Conservation (phyloP, 2,329 filamentous ascomycete genomes). For the Aureobasidium subglaciale region DNA sequence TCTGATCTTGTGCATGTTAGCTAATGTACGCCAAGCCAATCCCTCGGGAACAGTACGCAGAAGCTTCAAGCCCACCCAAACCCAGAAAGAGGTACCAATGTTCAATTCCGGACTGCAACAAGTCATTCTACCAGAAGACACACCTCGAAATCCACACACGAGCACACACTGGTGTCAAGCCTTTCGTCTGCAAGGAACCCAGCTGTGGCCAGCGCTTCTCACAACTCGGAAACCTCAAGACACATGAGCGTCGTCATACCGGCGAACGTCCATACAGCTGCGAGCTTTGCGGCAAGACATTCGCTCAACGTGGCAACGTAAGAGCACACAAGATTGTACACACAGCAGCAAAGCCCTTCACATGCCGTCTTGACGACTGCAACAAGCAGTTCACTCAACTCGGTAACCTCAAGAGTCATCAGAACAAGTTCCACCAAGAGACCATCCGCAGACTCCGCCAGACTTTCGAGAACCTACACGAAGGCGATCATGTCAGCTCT, state of each 20-base stretch:
- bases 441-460: slow-evolving; percentile 62
- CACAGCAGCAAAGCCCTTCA: slow-evolving; percentile 67
- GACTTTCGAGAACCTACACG: slow-evolving; percentile 59
- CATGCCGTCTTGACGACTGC: slow-evolving; percentile 75
- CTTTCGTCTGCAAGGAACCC: slow-evolving; percentile 70
- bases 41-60: not conserved
- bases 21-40: not conserved
- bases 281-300: slow-evolving; percentile 70
- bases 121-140: slow-evolving; percentile 84
- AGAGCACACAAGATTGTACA: slow-evolving; percentile 79
- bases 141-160: slow-evolving; percentile 85
- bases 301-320: slow-evolving; percentile 80
- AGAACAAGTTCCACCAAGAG: slow-evolving; percentile 85
- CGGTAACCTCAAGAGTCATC: slow-evolving; percentile 91
- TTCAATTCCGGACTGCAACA: slow-evolving; percentile 64
- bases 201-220: slow-evolving; percentile 76
- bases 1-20: not conserved
- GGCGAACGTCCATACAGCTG: slow-evolving; percentile 81
- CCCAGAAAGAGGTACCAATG: slow-evolving; percentile 66
- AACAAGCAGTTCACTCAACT: slow-evolving; percentile 83
- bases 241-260: slow-evolving; percentile 79
- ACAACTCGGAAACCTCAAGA: slow-evolving; percentile 87
- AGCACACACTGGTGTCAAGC: slow-evolving; percentile 82
- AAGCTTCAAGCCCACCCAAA: slow-evolving; percentile 20
- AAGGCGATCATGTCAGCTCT: slow-evolving; percentile 55